A percentile compares a stretch with the other conserved stretches of the same genome.
Conservation (phyloP, 106 monocot genomes). For the Cymbidium sinense region DNA sequence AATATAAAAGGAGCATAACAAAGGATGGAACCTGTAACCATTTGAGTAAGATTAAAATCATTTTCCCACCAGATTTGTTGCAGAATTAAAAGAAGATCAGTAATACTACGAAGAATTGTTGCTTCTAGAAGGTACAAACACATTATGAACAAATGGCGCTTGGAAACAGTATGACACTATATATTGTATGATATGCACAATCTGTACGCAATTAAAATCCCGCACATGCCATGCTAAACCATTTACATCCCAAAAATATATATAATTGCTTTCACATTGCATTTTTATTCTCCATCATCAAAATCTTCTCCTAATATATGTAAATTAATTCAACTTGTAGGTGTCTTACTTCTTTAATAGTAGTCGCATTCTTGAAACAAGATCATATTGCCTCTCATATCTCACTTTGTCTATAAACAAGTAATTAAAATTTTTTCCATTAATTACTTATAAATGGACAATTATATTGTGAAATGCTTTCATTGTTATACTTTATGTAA, state of each 20-base stretch:
- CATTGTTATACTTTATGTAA: too few species aligned
- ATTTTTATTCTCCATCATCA: neutral
- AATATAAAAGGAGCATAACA: neutral
- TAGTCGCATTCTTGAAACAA: too few species aligned
- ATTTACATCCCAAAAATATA: neutral
- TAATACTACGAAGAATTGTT: neutral
- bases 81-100: neutral
- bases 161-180: neutral
- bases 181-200: neutral
- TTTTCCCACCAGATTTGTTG: neutral
- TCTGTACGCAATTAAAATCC: neutral
- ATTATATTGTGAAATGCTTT: too few species aligned
- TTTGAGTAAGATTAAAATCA: neutral
- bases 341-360: too few species aligned
- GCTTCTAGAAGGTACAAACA: neutral
- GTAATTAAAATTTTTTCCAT: too few species aligned
- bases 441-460: too few species aligned
- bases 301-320: neutral
- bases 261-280: neutral
- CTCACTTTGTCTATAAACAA: too few species aligned
- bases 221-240: neutral
- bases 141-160: too few species aligned
- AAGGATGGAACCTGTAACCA: neutral
- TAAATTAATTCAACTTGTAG: too few species aligned
- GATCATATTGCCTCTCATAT: too few species aligned